Base-by-base conservation (phyloP, 345 rosid genomes). In the Corchorus capsularis region DNA sequence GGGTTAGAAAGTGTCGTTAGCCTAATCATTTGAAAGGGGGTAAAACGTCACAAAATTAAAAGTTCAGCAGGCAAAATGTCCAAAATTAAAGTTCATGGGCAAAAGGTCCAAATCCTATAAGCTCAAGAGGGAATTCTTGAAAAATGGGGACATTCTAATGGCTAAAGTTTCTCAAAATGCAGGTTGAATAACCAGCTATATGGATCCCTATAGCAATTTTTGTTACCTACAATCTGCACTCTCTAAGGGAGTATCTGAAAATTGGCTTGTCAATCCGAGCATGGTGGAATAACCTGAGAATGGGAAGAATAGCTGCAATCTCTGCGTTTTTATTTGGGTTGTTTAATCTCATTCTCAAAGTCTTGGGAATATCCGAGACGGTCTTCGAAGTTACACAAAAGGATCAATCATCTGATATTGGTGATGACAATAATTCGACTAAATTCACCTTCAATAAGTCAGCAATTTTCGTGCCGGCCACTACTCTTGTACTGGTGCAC, bases 401-500 rank as follows among this genome's bases (percentile, higher is more conserved):
- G 43, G 43, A 39, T 39, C 78, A 84, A 2, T 12, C 82, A 16
- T 63, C 43, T 6, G 56, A 3, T 62, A n/a, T n/a, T n/a, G 72
- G 56, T 16, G 79, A 79, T 14, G 27, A 45, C 43, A 55, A 35
- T 2, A 63, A 77, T 5, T 4, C 20, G 0, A 79, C 82, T 13
- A 77, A 81, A 69, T 89, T 88, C 71, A 79, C 81, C 49, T 87
- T 90, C 19, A 87, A 86, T 13, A 80, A 63, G 34, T 90, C 91
- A 1, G 71, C 73, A 0, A 2, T 81, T 59, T 90, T 90, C 37
- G 12, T 87, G 8, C 98, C 93, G 0, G 92, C 91, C 22, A 85
- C 88, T 0, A 73, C 86, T 5, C 68, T 93, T 16, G 5, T 86
- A 78, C 69, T 93, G 8, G 77, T 93, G 55, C 81, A 87, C 15